Evolutionary conservation across 2,329 filamentous ascomycete genomes (phyloP).

Genomic region (Fonsecaea nubica): DNA sequence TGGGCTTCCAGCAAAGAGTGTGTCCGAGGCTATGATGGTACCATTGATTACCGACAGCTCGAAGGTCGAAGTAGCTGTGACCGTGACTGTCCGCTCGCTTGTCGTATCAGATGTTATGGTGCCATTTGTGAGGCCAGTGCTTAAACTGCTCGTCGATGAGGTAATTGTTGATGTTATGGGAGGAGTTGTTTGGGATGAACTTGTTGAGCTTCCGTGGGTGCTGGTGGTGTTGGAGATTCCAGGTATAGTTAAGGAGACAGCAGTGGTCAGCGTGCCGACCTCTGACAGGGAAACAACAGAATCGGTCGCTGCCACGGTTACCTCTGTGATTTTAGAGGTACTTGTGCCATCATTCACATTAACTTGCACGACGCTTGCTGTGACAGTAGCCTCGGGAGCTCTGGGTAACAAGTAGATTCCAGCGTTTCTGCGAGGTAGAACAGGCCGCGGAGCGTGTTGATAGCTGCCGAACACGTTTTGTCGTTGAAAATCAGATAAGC

Average conservation of each 20-base stretch:
- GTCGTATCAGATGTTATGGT: constrained; percentile 15
- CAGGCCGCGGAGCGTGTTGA: constrained; percentile 22
- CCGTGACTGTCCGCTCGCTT: constrained; percentile 27
- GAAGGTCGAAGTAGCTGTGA: constrained; percentile 38
- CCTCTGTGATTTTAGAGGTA: constrained; percentile 33
- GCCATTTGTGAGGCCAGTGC: constrained; percentile 11
- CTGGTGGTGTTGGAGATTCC: constrained; percentile 19
- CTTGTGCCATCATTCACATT: constrained; percentile 38
- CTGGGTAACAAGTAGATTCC: constrained; percentile 34
- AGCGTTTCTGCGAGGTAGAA: constrained; percentile 29
- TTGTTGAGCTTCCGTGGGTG: constrained; percentile 11
- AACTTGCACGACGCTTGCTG: constrained; percentile 35
- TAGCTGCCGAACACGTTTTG: constrained; percentile 30
- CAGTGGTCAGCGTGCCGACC: constrained; percentile 25
- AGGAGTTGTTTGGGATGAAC: constrained; percentile 27
- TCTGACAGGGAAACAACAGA: constrained; percentile 34
- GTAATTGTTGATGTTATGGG: constrained; percentile 15
- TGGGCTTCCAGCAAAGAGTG: constrained; percentile 5
- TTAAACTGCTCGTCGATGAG: constrained; percentile 18
- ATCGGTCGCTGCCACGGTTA: constrained; percentile 31
- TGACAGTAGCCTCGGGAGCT: constrained; percentile 37
- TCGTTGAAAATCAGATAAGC: constrained; percentile 35
- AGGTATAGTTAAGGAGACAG: constrained; percentile 31
- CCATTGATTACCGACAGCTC: constrained; percentile 36
- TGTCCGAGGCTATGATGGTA: constrained; percentile 28